Evolutionary conservation across 1,284 basidiomycete species (phyloP), one percentile per base, ranked within the genome.

Genomic region (Lignosus rhinocerotis): DNA sequence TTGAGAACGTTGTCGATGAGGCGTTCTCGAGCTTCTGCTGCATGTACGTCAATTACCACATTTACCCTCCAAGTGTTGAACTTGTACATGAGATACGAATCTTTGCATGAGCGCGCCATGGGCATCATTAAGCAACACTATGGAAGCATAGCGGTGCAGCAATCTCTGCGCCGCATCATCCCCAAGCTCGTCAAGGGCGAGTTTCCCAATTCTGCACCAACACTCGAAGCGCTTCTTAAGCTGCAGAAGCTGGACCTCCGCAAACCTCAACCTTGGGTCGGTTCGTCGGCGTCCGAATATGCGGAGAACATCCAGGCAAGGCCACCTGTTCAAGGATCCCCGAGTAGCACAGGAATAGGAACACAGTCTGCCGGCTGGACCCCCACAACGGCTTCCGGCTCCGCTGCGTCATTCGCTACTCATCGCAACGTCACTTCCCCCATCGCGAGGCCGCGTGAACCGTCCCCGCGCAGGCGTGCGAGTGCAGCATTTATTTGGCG

Each of bases 201-300:
- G 30, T 52, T 61, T 10, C 62, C 62, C 8, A 47, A 60, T 17
- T 56, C 62, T 10, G 56, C 39, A 12, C 56, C 56, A 21, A 47
- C 56, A 14, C 56, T 63, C 36, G 52, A 50, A 46, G 51, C 53
- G 6, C 38, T 63, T 7, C 47, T 63, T 43, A 36, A 30, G 9
- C n/a, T 46, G 43, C 42, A 50, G 19, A 50, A 48, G n/a, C 8
- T 48, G 8, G 32, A 36, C 16, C 38, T 16, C 41, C 7, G n/a
- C n/a, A 43, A 43, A 43, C 41, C 41, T 43, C 17, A 19, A 17
- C 41, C 16, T 17, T 43, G 41, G 17, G 6, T 21, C 7, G 41
- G n/a, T 17, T 43, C 41, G n/a, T 19, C 41, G 6, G 36, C 36
- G 43, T 30, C 25, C 12, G 30, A 47, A 16, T 31, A 4, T 16